Percentiles rank a stretch among this genome's conserved stretches.
Evolutionary conservation across 257 asterid genomes (phyloP).

Genomic region (Jaltomata sinuosa): DNA sequence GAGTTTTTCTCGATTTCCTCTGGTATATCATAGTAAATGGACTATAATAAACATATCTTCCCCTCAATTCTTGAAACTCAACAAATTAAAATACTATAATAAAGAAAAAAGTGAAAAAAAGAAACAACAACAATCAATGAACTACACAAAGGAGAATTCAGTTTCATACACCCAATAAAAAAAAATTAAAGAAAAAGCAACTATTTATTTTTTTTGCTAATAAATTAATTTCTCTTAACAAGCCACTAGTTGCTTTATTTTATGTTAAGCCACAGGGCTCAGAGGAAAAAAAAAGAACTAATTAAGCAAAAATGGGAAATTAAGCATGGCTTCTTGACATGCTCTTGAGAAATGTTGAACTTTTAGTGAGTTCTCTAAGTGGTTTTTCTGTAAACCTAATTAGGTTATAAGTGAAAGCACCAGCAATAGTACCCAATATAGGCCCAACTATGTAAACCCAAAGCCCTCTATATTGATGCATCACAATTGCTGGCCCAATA

Average conservation of each 20-base stretch:
- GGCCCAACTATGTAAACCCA: slow-evolving; percentile 61
- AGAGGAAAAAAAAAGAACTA: background rate
- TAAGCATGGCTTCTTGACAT: slow-evolving; percentile 18
- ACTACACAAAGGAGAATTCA: background rate
- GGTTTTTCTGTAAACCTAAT: slow-evolving; percentile 61
- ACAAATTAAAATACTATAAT: background rate
- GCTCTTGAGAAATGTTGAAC: slow-evolving; percentile 25
- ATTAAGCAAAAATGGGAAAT: background rate
- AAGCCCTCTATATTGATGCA: slow-evolving; percentile 29
- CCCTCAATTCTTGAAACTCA: too few species aligned
- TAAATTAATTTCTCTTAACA: background rate
- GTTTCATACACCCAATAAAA: background rate
- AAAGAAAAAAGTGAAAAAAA: background rate
- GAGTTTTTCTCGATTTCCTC: too few species aligned
- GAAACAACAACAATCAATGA: background rate
- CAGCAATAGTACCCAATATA: slow-evolving; percentile 31
- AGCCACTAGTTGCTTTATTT: background rate
- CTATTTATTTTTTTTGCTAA: background rate
- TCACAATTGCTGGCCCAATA: slow-evolving; percentile 48
- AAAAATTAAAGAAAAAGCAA: background rate
- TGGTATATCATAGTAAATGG: too few species aligned
- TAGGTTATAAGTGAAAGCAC: slow-evolving; percentile 48
- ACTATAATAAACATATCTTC: too few species aligned
- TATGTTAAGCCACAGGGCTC: background rate
- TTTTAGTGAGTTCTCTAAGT: slow-evolving; percentile 35